Evolutionary conservation across 805 yeast species (phyloP), one percentile per base, ranked within the genome.

Genomic region (Lipomyces anomalus): DNA sequence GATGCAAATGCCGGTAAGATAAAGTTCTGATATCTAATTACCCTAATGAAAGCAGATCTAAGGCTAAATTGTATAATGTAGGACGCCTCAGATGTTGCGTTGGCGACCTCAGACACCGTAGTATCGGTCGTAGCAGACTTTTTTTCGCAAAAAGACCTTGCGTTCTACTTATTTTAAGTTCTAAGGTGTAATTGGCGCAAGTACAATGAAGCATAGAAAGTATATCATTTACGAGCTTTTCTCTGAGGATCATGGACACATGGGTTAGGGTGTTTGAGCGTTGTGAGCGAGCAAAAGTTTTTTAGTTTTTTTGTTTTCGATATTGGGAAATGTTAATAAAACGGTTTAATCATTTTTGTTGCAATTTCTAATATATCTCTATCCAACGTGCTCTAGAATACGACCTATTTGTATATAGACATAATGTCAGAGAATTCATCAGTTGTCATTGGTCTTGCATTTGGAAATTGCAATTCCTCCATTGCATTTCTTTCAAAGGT

Each of bases 381-480:
- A n/a, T n/a, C n/a, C n/a, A n/a, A n/a, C n/a, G n/a, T n/a, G n/a
- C n/a, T n/a, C n/a, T n/a, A n/a, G n/a, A n/a, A n/a, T n/a, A n/a
- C n/a, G n/a, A n/a, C n/a, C n/a, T n/a, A n/a, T n/a, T n/a, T n/a
- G n/a, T n/a, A 26, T 9, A 9, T 26, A 9, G 13, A 26, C 30
- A 26, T 26, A 13, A 9, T 13, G 9, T 26, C 30, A 6, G 49
- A 48, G 23, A 38, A 22, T 17, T 22, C 47, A 58, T 34, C 67
- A 50, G 71, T 84, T 58, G 84, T 87, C 57, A 84, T 92, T 67
- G 98, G 98, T 69, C 78, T 92, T 65, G 81, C 96, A 35, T 90
- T 92, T 67, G 98, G 98, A 67, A 92, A 92, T 78, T 83, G 95
- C 40, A 79, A 95, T 50, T 84, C 97, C 40, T 85, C 97, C 48